phyloP scores from a whole-genome alignment of 1,139 yeast species.

The Candida albicans region DNA sequence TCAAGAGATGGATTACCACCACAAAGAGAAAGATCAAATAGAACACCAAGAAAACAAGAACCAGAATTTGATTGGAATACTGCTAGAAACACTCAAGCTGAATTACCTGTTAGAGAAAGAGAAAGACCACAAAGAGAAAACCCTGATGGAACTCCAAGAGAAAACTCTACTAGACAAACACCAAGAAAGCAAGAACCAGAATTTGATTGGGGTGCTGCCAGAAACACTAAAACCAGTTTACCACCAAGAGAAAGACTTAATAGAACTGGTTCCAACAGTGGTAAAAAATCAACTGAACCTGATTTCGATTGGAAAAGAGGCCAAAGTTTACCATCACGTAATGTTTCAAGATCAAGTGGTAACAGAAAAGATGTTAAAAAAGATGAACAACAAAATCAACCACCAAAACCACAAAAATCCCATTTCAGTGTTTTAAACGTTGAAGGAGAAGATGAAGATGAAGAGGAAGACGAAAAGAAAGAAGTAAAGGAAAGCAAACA shows the following conservation, averaged over 20 bases:
- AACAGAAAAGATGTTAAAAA: slow-evolving; percentile 13
- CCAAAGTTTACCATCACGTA: slow-evolving; percentile 29
- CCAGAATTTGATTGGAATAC: slow-evolving; percentile 61
- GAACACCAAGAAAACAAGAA: slow-evolving; percentile 27
- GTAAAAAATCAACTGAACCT: slow-evolving; percentile 43
- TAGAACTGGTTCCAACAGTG: slow-evolving; percentile 23
- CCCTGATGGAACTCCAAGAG: slow-evolving; percentile 14
- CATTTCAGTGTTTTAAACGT: slow-evolving; percentile 64
- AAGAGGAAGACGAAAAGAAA: slow-evolving; percentile 51
- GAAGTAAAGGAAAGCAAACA: slow-evolving; percentile 19
- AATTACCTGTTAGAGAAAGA: slow-evolving; percentile 42
- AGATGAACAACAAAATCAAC: slow-evolving; percentile 32
- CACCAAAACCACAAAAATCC: slow-evolving; percentile 53
- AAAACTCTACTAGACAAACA: slow-evolving; percentile 31
- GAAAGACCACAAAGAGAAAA: slow-evolving; percentile 18
- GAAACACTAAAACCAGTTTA: slow-evolving; percentile 35
- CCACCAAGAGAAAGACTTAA: slow-evolving; percentile 37
- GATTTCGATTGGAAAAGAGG: slow-evolving; percentile 31
- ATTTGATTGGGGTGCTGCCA: slow-evolving; percentile 62
- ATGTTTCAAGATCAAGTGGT: slow-evolving; percentile 14
- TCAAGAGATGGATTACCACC: slow-evolving; percentile 37
- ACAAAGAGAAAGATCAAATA: slow-evolving; percentile 26
- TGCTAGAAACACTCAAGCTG: slow-evolving; percentile 42
- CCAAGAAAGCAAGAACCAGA: slow-evolving; percentile 52
- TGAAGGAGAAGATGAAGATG: slow-evolving; percentile 57